These are phyloP conservation scores for Microascus cirrosus DNA, from an alignment of 2,329 filamentous ascomycete species.

Conservation along the genomic window DNA sequence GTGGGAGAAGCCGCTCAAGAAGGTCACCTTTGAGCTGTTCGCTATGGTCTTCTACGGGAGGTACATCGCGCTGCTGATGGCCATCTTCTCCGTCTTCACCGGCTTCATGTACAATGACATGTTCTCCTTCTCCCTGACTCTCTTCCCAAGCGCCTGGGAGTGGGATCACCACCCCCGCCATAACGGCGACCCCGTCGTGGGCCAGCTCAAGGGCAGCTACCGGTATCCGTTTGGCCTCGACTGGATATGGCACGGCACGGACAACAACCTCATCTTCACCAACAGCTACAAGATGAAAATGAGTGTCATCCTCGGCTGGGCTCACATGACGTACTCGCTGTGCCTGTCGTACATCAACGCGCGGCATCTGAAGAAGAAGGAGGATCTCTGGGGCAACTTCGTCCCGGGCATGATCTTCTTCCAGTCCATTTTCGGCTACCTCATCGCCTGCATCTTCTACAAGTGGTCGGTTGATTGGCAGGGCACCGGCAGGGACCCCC, in stretches of 20 bases:
- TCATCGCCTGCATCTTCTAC: constrained; percentile 88
- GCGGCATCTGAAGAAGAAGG: constrained; percentile 83
- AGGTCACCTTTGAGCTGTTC: constrained; percentile 86
- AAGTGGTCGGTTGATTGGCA: constrained; percentile 93
- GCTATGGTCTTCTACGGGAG: constrained; percentile 98
- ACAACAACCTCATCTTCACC: constrained; percentile 89
- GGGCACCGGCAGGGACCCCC: constrained; percentile 52
- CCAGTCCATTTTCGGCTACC: constrained; percentile 95
- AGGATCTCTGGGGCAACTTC: constrained; percentile 97
- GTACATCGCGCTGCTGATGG: constrained; percentile 98
- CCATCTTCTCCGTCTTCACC: constrained; percentile 91
- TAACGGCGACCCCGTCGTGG: constrained; percentile 52
- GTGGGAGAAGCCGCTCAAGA: constrained; percentile 87
- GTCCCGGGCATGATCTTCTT: constrained; percentile 99
- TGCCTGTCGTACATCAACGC: constrained; percentile 90
- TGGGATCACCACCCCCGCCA: constrained; percentile 53
- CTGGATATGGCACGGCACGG: constrained; percentile 91
- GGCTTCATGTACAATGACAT: constrained; percentile 96
- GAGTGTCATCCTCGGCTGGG: constrained; percentile 94
- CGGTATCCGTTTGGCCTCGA: constrained; percentile 94
- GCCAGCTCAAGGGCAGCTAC: constrained; percentile 60
- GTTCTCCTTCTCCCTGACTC: constrained; percentile 85
- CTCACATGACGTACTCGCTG: constrained; percentile 97
- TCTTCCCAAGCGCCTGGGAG: constrained; percentile 85
- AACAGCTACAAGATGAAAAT: constrained; percentile 99